These are phyloP conservation scores for Fraxinus angustifolia DNA, from an alignment of 305 asterid genomes.

Conservation along the genomic window DNA sequence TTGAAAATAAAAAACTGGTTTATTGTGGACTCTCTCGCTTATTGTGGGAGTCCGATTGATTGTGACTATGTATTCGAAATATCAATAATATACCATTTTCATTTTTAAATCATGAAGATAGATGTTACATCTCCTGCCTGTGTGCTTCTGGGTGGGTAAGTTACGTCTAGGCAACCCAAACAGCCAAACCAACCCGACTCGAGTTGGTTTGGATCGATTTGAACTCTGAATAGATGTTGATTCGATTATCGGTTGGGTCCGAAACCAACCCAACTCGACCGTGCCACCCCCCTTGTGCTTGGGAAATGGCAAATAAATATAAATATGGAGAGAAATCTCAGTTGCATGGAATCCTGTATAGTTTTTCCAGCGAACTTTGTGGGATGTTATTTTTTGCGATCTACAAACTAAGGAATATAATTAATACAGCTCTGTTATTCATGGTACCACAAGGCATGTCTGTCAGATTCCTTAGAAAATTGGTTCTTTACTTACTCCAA, in stretches of 20 bases:
- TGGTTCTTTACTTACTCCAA: slow-evolving; percentile 46
- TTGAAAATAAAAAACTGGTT: neutral
- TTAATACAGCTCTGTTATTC: slow-evolving; percentile 41
- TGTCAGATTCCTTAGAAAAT: slow-evolving; percentile 53
- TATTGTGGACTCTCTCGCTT: neutral
- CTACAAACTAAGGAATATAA: slow-evolving; percentile 28
- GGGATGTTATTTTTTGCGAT: slow-evolving; percentile 31
- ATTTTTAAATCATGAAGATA: neutral
- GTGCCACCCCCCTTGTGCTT: slow-evolving; percentile 19
- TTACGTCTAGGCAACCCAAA: neutral
- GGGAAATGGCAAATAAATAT: neutral
- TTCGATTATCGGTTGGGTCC: neutral
- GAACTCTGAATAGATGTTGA: neutral
- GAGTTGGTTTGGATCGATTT: neutral
- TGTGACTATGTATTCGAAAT: neutral
- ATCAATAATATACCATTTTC: neutral
- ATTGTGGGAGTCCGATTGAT: neutral
- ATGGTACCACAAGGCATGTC: slow-evolving; percentile 51
- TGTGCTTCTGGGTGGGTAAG: slow-evolving; percentile 6
- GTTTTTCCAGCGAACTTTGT: neutral
- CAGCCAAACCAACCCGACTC: neutral
- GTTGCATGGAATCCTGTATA: slow-evolving; percentile 28
- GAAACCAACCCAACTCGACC: neutral
- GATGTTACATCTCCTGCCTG: slow-evolving; percentile 17
- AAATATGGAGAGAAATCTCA: slow-evolving; percentile 23